Evolutionary conservation across 768 basidiomycete genomes (phyloP).

Genomic region (Hortiboletus campestris): DNA sequence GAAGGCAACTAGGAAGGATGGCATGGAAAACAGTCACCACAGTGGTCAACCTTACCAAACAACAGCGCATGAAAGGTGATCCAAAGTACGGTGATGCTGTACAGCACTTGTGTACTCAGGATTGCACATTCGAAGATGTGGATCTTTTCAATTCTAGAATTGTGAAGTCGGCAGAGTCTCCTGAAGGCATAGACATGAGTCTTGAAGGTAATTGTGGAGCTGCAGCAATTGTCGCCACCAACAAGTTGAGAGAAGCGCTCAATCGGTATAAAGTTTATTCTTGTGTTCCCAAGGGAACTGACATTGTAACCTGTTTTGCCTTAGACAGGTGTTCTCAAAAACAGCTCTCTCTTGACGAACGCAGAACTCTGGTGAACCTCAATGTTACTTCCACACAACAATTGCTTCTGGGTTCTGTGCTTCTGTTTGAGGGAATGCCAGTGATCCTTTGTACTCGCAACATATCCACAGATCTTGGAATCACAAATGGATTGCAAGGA

Average conservation of each 20-base stretch:
- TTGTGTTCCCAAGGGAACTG: neutral
- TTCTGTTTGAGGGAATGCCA: too few species aligned
- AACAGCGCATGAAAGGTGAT: too few species aligned
- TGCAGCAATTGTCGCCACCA: neutral
- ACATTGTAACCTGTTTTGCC: neutral
- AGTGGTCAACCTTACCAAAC: too few species aligned
- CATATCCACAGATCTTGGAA: conserved; percentile 29
- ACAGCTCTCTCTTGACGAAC: neutral
- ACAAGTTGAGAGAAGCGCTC: neutral
- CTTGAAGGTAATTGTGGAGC: neutral
- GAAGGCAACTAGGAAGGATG: too few species aligned
- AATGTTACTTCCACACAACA: neutral
- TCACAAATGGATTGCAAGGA: conserved; percentile 34
- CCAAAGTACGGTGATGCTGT: too few species aligned
- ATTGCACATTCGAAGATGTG: neutral
- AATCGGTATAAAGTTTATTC: neutral
- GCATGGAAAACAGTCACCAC: too few species aligned
- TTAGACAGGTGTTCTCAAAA: neutral
- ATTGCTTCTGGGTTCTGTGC: too few species aligned
- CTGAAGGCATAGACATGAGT: neutral
- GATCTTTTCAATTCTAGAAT: neutral
- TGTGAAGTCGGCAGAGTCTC: neutral
- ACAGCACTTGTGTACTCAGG: too few species aligned
- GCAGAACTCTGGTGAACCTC: neutral
- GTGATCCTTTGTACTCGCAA: conserved; percentile 9